Evolutionary conservation across 1,139 yeast genomes (phyloP).

Genomic region (Yamadazyma jaroonii): DNA sequence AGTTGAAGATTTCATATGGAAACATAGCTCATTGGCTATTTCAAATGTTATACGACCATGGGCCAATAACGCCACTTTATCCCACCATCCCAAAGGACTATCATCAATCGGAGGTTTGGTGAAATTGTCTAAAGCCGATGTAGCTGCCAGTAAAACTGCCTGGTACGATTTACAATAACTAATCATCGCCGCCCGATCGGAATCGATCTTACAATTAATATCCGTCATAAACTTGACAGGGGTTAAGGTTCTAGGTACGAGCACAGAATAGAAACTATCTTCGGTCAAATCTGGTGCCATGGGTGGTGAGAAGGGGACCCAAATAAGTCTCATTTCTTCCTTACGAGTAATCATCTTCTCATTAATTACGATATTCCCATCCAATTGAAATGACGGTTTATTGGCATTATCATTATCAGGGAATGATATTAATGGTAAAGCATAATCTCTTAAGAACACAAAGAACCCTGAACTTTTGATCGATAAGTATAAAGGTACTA

Average conservation of each 20-base stretch:
- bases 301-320: slow-evolving; percentile 48
- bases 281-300: slow-evolving; percentile 20
- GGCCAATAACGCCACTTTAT: slow-evolving; percentile 35
- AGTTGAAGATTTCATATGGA: slow-evolving; percentile 63
- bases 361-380: slow-evolving; percentile 41
- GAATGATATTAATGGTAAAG: slow-evolving; percentile 41
- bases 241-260: slow-evolving; percentile 42
- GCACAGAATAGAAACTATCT: slow-evolving; percentile 40
- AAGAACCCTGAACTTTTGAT: slow-evolving; percentile 31
- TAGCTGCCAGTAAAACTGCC: slow-evolving; percentile 36
- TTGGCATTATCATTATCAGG: slow-evolving; percentile 29
- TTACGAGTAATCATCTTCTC: slow-evolving; percentile 34
- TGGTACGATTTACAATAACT: slow-evolving; percentile 46
- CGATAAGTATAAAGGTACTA: slow-evolving; percentile 33
- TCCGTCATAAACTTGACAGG: slow-evolving; percentile 44
- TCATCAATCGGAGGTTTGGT: slow-evolving; percentile 78
- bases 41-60: slow-evolving; percentile 56
- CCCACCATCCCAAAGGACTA: slow-evolving; percentile 81
- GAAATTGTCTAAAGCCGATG: slow-evolving; percentile 50
- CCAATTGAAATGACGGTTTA: slow-evolving; percentile 28
- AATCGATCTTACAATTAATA: slow-evolving; percentile 29
- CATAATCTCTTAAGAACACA: slow-evolving; percentile 37
- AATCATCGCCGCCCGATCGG: slow-evolving; percentile 39
- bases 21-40: slow-evolving; percentile 47
- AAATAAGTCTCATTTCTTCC: slow-evolving; percentile 44